Conservation (phyloP, 2,329 filamentous ascomycete genomes). For the Chaetomium sp. region DNA sequence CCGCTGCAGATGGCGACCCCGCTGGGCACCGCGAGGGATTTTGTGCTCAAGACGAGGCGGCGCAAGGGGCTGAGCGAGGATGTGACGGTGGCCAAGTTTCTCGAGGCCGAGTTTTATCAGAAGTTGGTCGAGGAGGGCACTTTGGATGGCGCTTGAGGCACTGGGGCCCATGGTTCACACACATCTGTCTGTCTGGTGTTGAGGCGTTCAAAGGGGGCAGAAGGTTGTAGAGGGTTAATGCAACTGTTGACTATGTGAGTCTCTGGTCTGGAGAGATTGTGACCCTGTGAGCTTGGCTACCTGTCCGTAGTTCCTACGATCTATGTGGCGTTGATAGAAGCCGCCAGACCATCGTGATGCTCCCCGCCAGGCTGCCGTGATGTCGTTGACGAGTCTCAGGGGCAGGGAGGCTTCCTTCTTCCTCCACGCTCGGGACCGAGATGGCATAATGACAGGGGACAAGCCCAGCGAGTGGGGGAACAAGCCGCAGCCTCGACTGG, state of each 20-base stretch:
- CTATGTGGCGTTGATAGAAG: not conserved
- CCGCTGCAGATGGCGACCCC: constrained; percentile 86
- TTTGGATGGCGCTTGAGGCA: constrained; percentile 57
- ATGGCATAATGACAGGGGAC: not conserved
- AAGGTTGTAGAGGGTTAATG: not conserved
- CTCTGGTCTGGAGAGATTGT: not conserved
- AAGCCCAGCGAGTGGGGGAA: not conserved
- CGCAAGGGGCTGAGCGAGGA: constrained; percentile 95
- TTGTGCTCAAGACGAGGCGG: constrained; percentile 91
- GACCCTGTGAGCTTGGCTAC: not conserved
- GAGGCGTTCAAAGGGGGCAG: constrained; percentile 4
- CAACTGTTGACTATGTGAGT: not conserved
- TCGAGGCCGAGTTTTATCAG: constrained; percentile 91
- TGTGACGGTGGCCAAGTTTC: constrained; percentile 91
- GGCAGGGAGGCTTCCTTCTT: not conserved
- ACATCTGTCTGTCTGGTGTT: not conserved
- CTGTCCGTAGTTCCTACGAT: not conserved
- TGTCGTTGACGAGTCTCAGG: not conserved
- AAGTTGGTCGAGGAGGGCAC: constrained; percentile 86
- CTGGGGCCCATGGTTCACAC: not conserved
- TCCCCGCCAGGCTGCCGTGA: not conserved
- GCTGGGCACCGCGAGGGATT: constrained; percentile 89
- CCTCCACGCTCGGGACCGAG: not conserved
- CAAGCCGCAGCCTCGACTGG: not conserved
- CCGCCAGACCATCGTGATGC: not conserved